Evolutionary conservation across 441 rosid species (phyloP).

Genomic region (Pelargonium australe): DNA sequence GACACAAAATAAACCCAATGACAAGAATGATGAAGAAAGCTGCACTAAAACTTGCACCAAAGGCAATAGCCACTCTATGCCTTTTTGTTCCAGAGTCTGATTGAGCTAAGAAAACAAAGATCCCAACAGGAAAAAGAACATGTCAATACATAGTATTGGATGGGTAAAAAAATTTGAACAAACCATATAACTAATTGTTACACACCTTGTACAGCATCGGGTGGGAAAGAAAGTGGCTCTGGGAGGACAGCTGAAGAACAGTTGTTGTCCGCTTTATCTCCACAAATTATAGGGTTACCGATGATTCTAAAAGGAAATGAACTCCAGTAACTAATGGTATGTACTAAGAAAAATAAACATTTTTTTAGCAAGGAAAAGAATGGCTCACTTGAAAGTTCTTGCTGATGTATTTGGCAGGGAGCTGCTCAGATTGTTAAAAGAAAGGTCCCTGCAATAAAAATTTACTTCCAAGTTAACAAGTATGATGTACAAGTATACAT

Average conservation of each 20-base stretch:
- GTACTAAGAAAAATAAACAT: neutral
- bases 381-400: conserved; percentile 74
- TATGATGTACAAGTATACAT: neutral
- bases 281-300: conserved; percentile 83
- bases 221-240: conserved; percentile 19
- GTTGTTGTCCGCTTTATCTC: conserved; percentile 51
- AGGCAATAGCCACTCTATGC: conserved; percentile 66
- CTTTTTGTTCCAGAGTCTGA: conserved; percentile 35
- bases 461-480: neutral
- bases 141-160: conserved; percentile 19
- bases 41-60: conserved; percentile 63
- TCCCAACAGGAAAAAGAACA: neutral
- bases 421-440: conserved; percentile 82
- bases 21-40: conserved; percentile 49
- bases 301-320: conserved; percentile 46
- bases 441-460: conserved; percentile 60
- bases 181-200: neutral
- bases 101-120: conserved; percentile 32
- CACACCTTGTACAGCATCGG: conserved; percentile 29
- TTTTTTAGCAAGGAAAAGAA: neutral
- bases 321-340: neutral
- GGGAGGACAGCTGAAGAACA: neutral
- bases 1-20: conserved; percentile 77
- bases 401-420: conserved; percentile 75
- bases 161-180: neutral